Base-by-base conservation (phyloP, 2,329 filamentous ascomycete species). In the Arthrobotrys conoides region DNA sequence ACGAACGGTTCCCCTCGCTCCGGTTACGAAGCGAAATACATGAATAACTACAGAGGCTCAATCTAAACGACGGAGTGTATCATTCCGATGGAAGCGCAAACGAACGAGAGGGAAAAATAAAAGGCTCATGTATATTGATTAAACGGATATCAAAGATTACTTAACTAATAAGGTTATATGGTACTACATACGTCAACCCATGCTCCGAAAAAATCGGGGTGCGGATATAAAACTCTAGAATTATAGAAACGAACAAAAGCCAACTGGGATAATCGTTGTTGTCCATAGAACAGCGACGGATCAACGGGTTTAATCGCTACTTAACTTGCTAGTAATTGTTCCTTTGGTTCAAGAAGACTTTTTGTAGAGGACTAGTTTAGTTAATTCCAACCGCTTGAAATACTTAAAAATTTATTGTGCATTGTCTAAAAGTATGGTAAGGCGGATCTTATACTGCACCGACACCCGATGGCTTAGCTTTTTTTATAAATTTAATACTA, bases 171-270 rank as follows among this genome's bases (percentile, higher is more conserved):
- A 30, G 14, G n/a, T 46, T 18, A 12, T 24, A 10, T 22, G 48
- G 46, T 49, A 16, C 20, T 22, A 51, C 22, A 24, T 51, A 51
- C 48, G 48, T 51, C 38, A 41, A 10, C 38, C 38, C 5, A 41
- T 41, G 38, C 12, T 16, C 16, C 1, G 38, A n/a, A 41, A 41
- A 16, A 41, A 5, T 3, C 16, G 12, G 36, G 38, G 12, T 41
- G 12, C 38, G 12, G 18, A 10, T 55, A 55, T 55, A 55, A 55
- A 55, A 55, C 51, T 55, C 51, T 55, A 55, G 51, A 55, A 55
- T 36, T 55, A 55, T 55, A 55, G 27, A 30, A 30, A 30, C 3
- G 27, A 30, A 30, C 27, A 30, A 30, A 30, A 27, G 22, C 16
- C 12, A 53, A 30, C 48, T 30, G 22, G 48, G 48, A 53, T 53